phyloP scores from a whole-genome alignment of 2,329 filamentous ascomycete genomes.

The Rhynchosporium secalis region DNA sequence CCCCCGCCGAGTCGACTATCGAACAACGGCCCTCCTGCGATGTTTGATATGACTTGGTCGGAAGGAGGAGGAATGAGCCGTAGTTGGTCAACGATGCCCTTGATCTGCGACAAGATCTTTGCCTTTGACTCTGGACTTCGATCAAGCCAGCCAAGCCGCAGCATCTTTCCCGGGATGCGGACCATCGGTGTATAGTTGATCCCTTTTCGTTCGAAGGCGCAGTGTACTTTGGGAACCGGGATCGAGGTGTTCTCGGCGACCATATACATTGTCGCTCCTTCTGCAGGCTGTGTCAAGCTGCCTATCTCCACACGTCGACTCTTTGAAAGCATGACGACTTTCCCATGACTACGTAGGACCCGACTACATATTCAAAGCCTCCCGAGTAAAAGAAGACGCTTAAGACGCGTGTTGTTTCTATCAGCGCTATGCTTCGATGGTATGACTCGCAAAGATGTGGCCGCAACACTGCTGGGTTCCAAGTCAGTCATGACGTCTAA shows the following conservation, averaged over 20 bases:
- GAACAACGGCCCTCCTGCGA: slow-evolving; percentile 13
- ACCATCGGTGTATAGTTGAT: slow-evolving; percentile 44
- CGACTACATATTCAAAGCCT: too few species aligned
- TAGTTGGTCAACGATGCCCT: slow-evolving; percentile 27
- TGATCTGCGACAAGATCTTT: slow-evolving; percentile 40
- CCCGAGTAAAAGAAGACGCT: too few species aligned
- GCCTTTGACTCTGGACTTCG: slow-evolving; percentile 33
- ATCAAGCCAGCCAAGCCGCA: slow-evolving; percentile 27
- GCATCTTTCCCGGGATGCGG: slow-evolving; percentile 39
- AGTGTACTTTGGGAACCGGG: slow-evolving; percentile 42
- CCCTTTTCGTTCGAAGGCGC: slow-evolving; percentile 38
- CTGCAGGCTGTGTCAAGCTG: slow-evolving; percentile 29
- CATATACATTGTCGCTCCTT: slow-evolving; percentile 42
- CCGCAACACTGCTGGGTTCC: too few species aligned
- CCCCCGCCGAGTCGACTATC: background rate
- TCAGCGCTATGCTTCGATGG: too few species aligned
- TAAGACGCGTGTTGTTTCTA: too few species aligned
- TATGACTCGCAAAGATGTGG: too few species aligned
- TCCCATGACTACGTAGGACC: too few species aligned
- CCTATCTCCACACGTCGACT: too few species aligned
- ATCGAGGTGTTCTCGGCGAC: slow-evolving; percentile 42
- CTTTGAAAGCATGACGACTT: too few species aligned
- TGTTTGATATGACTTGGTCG: background rate
- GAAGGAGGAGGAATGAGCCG: background rate
- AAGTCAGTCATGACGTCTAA: too few species aligned